Conservation (phyloP, 768 basidiomycete genomes). For the Ramaria sp. region DNA sequence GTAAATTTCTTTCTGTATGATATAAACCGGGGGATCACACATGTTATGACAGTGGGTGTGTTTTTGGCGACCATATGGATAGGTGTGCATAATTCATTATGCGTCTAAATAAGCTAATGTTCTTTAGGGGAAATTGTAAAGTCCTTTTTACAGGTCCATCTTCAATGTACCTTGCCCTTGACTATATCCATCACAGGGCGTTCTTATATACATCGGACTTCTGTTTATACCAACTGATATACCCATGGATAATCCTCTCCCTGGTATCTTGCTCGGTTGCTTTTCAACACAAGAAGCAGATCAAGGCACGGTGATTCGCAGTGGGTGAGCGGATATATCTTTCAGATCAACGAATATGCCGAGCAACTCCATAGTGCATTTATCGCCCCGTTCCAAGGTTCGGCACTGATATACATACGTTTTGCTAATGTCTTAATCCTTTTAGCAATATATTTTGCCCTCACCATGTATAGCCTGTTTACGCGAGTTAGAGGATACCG, state of each 20-base stretch:
- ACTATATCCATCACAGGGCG: no score
- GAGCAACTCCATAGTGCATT: background rate
- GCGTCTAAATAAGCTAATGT: no score
- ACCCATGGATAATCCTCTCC: background rate
- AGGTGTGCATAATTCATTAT: no score
- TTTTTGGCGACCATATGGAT: background rate
- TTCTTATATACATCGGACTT: background rate
- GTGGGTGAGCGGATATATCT: background rate
- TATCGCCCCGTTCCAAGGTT: background rate
- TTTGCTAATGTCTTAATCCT: background rate
- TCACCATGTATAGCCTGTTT: background rate
- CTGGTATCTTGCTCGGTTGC: background rate
- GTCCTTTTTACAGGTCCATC: no score
- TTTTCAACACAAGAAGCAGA: background rate
- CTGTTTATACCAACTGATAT: background rate
- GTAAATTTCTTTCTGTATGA: background rate
- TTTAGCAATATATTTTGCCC: background rate
- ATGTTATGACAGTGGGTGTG: background rate
- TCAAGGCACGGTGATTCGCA: background rate
- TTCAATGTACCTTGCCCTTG: no score
- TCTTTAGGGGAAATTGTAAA: no score
- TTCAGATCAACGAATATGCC: background rate
- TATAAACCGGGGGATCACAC: background rate
- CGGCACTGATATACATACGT: background rate
- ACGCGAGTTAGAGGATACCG: background rate